Evolutionary conservation across 768 basidiomycete species (phyloP), one percentile per base, ranked within the genome.

Genomic region (Clitopilus passeckerianus): DNA sequence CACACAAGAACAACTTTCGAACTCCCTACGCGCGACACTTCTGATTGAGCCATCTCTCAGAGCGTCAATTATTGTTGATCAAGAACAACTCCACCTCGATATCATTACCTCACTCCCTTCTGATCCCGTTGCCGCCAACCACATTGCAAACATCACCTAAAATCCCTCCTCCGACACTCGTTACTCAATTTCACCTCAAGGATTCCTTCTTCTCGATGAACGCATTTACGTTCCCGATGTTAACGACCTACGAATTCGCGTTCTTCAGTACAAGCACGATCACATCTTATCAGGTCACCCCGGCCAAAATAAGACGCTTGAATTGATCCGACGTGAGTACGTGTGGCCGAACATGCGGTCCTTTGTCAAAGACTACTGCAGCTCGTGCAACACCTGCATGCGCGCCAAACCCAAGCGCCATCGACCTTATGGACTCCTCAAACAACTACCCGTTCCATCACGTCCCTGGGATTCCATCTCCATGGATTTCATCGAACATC

Each of bases 401-500:
- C 46, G 61, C 12, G 52, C 35, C 41, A 66, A 66, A 43, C 16
- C 61, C 33, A 50, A 22, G 24, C 15, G 55, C 5, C 55, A 60
- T 52, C 6, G 18, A 3, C 60, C 60, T 6, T 58, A 61, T 41
- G 57, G 60, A 1, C 9, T 53, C 0, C 59, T 75, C 52, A 46
- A 67, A 34, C 66, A 65, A 50, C 57, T 76, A 60, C 58, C 60
- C 57, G 58, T 70, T 23, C 68, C 67, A 0, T 6, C 35, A 18
- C 54, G 50, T 1, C 70, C 69, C 1, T 71, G 71, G 68, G 24
- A 60, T 53, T 57, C 64, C 5, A 68, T 72, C 27, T 60, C 62
- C 14, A 68, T 72, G 61, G 71, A 72, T 53, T 67, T 69, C 53
- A 66, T 75, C 10, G 65, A 65, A 24, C 58, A 68, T 12, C 64